phyloP scores from a whole-genome alignment of 2,329 filamentous ascomycete species.

The Mollisia scopiformis region DNA sequence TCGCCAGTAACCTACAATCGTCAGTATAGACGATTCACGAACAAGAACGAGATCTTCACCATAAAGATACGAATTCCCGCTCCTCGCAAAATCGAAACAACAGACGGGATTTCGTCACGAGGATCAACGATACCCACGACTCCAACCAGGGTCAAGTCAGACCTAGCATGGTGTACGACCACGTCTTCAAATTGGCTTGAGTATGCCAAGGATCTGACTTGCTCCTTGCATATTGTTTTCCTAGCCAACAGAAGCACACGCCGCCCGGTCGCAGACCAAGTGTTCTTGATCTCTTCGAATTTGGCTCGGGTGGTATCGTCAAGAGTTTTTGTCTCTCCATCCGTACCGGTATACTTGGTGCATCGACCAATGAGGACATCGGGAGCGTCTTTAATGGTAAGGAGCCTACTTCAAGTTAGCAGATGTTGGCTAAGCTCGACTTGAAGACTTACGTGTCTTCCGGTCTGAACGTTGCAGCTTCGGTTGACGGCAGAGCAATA shows the following conservation, averaged over 20 bases:
- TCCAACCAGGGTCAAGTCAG: conserved; percentile 55
- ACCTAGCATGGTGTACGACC: conserved; percentile 54
- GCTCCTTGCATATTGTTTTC: conserved; percentile 52
- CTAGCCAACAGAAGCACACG: conserved; percentile 69
- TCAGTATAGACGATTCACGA: not conserved
- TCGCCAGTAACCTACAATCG: conserved; percentile 67
- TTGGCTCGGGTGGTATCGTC: conserved; percentile 45
- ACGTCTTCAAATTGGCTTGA: conserved; percentile 59
- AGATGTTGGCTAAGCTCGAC: not conserved
- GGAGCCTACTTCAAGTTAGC: conserved; percentile 40
- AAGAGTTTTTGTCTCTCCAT: conserved; percentile 57
- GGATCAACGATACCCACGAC: conserved; percentile 63
- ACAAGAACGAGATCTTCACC: conserved; percentile 46
- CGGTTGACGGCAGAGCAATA: conserved; percentile 42
- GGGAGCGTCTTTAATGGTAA: conserved; percentile 81
- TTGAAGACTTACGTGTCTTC: conserved; percentile 34
- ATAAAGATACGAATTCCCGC: conserved; percentile 80
- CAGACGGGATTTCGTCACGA: conserved; percentile 60
- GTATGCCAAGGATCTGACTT: conserved; percentile 43
- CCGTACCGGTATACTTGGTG: conserved; percentile 55
- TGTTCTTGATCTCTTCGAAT: conserved; percentile 65
- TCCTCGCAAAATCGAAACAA: conserved; percentile 63
- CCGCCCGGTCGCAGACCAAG: conserved; percentile 70
- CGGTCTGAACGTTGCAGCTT: conserved; percentile 30
- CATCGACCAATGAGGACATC: conserved; percentile 72